Evolutionary conservation across 164 flowering plant genomes (phyloP), one percentile per base, ranked within the genome.

Genomic region (Macadamia integrifolia): DNA sequence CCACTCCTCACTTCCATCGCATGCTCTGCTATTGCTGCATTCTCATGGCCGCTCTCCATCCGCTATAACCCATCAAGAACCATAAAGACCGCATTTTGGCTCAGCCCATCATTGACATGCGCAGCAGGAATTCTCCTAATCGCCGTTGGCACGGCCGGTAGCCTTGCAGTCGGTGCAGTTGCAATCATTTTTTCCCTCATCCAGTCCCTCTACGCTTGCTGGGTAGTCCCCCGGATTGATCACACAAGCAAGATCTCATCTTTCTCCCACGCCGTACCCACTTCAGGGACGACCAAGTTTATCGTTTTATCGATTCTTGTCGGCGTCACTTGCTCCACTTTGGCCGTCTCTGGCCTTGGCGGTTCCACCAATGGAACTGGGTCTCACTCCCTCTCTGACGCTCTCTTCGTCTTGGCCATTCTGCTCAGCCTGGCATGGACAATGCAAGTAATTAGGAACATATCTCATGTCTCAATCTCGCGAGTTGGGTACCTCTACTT

Each of bases 161-260:
- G 88, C 60, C 60, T 80, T 1, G 77, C 73, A 1, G 58, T 59
- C 0, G 86, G 81, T 1, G 77, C 67, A 28, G 1, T 82, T 31
- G 56, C 74, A 9, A 18, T 86, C 6, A n/a, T 85, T 11, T 76
- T 71, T 30, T 69, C 85, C 3, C 10, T 84, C 15, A 42, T 71
- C 42, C 85, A 74, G 31, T 81, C 88, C 23, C 67, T 88, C 15
- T 85, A 88, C 52, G 79, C 76, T 3, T 85, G 89, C 66, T 83
- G 88, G 88, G 82, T 74, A 9, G 77, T 23, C 32, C 84, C 70
- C 3, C 70, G 83, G 10, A 66, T 80, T 28, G 58, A 71, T 14
- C 72, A 82, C 18, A 80, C 90, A 6, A 31, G 49, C 42, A 63
- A 53, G 43, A 56, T 84, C 12, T 53, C 86, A 14, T 66, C 81